Evolutionary conservation across 768 basidiomycete genomes (phyloP).

Genomic region (Scleroderma bovista): DNA sequence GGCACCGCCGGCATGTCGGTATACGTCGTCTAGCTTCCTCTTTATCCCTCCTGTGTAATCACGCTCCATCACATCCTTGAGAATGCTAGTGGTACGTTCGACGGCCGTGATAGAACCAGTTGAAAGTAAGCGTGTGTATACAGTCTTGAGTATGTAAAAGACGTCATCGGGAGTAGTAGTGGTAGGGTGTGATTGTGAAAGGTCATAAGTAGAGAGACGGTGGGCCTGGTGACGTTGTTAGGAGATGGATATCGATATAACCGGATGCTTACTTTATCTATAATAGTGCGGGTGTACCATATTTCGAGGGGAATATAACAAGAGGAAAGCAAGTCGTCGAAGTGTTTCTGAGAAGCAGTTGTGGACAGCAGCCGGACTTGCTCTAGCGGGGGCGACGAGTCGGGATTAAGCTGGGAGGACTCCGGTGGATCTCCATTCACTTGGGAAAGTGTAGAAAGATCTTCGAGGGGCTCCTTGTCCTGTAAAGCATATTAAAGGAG

Average conservation of each 20-base stretch:
- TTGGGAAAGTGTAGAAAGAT: conserved; percentile 4
- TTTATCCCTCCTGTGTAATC: conserved; percentile 81
- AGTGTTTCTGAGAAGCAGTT: conserved; percentile 50
- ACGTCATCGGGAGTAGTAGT: conserved; percentile 89
- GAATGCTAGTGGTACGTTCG: conserved; percentile 50
- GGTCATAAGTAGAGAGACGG: conserved; percentile 71
- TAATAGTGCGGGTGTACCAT: conserved; percentile 83
- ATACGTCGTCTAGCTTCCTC: conserved; percentile 85
- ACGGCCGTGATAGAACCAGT: conserved; percentile 64
- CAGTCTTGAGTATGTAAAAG: conserved; percentile 90
- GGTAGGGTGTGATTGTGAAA: conserved; percentile 52
- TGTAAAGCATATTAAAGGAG: conserved; percentile 3
- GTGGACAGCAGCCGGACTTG: conserved; percentile 33
- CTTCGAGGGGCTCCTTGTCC: conserved; percentile 8
- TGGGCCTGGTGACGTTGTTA: conserved; percentile 61
- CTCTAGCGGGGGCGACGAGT: neutral
- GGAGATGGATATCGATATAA: neutral
- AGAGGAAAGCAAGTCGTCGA: conserved; percentile 59
- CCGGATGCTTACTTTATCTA: conserved; percentile 67
- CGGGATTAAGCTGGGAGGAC: neutral
- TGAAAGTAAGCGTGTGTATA: conserved; percentile 71
- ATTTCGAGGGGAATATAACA: conserved; percentile 89
- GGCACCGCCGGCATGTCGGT: conserved; percentile 45
- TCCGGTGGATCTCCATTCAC: conserved; percentile 4
- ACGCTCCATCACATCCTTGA: conserved; percentile 72